These are phyloP conservation scores for Kodamaea plutei DNA, from an alignment of 1,139 yeast genomes.

Conservation along the genomic window DNA sequence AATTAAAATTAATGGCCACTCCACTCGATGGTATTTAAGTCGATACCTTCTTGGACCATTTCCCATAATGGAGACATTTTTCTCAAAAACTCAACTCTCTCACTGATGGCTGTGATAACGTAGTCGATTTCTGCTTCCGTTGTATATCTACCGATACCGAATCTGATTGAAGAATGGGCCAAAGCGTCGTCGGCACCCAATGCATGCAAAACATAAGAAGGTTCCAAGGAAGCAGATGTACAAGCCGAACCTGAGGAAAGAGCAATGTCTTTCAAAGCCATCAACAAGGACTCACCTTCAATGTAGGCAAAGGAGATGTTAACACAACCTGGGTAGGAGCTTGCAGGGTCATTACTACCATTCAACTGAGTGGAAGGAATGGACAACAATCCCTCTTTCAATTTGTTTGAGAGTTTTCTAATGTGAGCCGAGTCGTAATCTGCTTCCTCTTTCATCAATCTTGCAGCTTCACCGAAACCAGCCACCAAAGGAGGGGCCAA, in stretches of 20 bases:
- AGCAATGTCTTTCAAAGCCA: constrained; percentile 97
- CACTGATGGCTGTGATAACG: constrained; percentile 80
- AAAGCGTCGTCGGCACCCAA: constrained; percentile 97
- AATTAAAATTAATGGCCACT: constrained; percentile 87
- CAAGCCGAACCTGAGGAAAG: constrained; percentile 98
- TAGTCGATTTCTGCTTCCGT: constrained; percentile 95
- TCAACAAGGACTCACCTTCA: constrained; percentile 94
- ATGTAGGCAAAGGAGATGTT: constrained; percentile 94
- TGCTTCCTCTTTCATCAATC: constrained; percentile 72
- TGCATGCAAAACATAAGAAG: constrained; percentile 94
- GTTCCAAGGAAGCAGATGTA: constrained; percentile 97
- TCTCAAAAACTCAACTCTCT: constrained; percentile 87
- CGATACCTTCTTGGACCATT: constrained; percentile 98
- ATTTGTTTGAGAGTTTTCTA: constrained; percentile 61
- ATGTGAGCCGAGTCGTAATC: constrained; percentile 73
- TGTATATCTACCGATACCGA: constrained; percentile 96
- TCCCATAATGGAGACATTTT: constrained; percentile 97
- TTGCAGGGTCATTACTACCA: constrained; percentile 67
- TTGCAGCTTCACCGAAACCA: constrained; percentile 97
- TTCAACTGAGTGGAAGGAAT: constrained; percentile 87
- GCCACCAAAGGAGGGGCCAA: constrained; percentile 92
- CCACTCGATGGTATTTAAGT: constrained; percentile 92
- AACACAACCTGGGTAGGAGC: constrained; percentile 85
- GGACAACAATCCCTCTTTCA: constrained; percentile 66
- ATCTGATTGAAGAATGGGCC: constrained; percentile 95